These are phyloP conservation scores for Rutstroemia sp. DNA, from an alignment of 2,329 filamentous ascomycete species.

Conservation along the genomic window DNA sequence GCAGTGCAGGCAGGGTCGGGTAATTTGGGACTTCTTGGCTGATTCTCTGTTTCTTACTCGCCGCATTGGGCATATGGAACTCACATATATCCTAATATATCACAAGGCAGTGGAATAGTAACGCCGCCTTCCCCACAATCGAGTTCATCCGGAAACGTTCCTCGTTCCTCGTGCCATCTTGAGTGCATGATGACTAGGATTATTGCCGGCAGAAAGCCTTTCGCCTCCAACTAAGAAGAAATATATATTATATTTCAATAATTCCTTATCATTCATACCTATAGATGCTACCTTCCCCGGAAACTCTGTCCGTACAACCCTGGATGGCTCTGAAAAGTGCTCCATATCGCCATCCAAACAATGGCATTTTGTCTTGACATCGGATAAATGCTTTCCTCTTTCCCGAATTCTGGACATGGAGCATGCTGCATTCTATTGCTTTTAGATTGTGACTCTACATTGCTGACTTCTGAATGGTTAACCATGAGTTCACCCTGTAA, in stretches of 20 bases:
- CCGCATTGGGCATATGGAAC: background rate
- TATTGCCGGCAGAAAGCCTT: constrained; percentile 5
- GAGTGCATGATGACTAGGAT: constrained; percentile 2
- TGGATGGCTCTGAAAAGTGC: background rate
- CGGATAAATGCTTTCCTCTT: background rate
- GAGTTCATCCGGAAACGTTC: constrained; percentile 1
- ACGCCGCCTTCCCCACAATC: background rate
- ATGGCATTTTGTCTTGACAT: constrained; percentile 2
- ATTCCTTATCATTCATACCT: background rate
- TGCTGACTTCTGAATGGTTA: background rate
- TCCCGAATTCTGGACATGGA: background rate
- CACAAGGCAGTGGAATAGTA: too few species aligned
- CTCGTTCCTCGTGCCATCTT: constrained; percentile 4
- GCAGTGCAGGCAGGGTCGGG: background rate
- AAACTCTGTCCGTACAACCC: constrained; percentile 9
- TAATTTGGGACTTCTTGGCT: constrained; percentile 6
- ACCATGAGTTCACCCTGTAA: background rate
- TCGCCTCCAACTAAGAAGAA: constrained; percentile 11
- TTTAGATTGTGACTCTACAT: background rate
- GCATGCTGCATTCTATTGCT: background rate
- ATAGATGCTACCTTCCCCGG: constrained; percentile 14
- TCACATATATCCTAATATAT: background rate
- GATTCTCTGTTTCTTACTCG: background rate
- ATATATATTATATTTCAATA: constrained; percentile 14
- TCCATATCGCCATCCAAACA: constrained; percentile 13